Evolutionary conservation across 176 grass and related monocot genomes (phyloP), one percentile per base, ranked within the genome.

Genomic region (Triticum urartu): DNA sequence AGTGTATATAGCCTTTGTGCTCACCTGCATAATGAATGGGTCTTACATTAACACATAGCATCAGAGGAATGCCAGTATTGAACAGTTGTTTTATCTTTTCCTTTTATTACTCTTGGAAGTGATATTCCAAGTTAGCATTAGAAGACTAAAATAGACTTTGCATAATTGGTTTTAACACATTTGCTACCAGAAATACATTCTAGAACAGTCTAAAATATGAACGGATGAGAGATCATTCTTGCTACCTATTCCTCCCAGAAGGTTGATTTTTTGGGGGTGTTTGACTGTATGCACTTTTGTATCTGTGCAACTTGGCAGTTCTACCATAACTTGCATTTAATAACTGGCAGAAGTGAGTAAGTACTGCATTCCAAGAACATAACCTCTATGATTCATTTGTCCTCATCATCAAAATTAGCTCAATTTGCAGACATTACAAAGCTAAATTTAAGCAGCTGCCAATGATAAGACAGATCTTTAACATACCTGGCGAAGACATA

Each of bases 401-500:
- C 32, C 20, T 40, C 21, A 72, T 72, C n/a, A 26, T 58, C 67
- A 61, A 73, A 15, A 42, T 39, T 42, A 61, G 13, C 54, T 62
- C 18, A 63, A 62, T 74, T 82, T 59, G 58, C 69, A 64, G 36
- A 34, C 11, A 26, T 67, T 38, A 2, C 42, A 43, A 85, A 75
- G 6, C 13, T 17, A 28, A 75, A 75, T 48, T 17, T 18, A 36
- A 12, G 17, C 26, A 66, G 8, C 3, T 52, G 0, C 26, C 24
- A 18, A 4, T 36, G 39, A 54, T 38, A 66, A 12, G 17, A 3
- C 5, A 67, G 40, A 67, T 14, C 52, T 22, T 68, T 35, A 75
- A 9, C 68, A 3, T 88, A 98, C 97, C 91, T 98, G 94, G 4
- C 97, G 92, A 86, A 98, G 94, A 84, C 97, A 98, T 75, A 98